phyloP scores from a whole-genome alignment of 164 flowering plant species.

The Piper longum region DNA sequence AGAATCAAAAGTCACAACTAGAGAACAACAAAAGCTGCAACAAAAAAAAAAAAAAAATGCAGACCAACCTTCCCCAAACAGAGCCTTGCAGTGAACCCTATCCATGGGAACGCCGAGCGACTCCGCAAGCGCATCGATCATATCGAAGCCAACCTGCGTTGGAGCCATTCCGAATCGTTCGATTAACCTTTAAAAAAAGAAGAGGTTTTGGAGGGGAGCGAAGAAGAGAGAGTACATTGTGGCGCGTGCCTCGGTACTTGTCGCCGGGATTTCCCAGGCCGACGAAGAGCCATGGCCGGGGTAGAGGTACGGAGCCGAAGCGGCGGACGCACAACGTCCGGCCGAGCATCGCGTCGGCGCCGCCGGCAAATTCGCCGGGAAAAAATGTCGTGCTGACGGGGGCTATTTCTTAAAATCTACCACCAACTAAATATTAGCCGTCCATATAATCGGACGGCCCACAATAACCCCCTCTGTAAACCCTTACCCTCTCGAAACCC shows the following conservation, averaged over 20 bases:
- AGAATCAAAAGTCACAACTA: background rate
- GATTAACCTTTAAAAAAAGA: background rate
- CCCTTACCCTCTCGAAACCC: too few relatives aligned
- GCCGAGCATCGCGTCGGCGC: background rate
- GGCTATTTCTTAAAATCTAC: too few relatives aligned
- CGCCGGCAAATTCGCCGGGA: too few relatives aligned
- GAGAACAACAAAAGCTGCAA: background rate
- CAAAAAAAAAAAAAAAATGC: background rate
- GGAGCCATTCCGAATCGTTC: background rate
- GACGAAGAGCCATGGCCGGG: conserved; percentile 76
- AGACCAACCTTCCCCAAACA: conserved; percentile 61
- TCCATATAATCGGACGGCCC: too few relatives aligned
- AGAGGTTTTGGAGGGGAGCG: background rate
- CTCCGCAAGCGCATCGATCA: conserved; percentile 76
- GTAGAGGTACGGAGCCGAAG: conserved; percentile 1
- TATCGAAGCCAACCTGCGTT: conserved; percentile 73
- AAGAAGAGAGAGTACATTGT: conserved; percentile 35
- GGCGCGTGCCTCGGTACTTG: conserved; percentile 76
- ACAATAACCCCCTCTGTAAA: too few relatives aligned
- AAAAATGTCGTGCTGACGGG: too few relatives aligned
- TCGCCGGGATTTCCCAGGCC: conserved; percentile 95
- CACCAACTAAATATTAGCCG: too few relatives aligned
- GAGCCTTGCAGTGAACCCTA: conserved; percentile 61
- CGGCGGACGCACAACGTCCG: background rate
- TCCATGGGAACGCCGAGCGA: conserved; percentile 55